phyloP scores from a whole-genome alignment of 2,329 filamentous ascomycete species.

The Cladosporium austrohemisphaericum region DNA sequence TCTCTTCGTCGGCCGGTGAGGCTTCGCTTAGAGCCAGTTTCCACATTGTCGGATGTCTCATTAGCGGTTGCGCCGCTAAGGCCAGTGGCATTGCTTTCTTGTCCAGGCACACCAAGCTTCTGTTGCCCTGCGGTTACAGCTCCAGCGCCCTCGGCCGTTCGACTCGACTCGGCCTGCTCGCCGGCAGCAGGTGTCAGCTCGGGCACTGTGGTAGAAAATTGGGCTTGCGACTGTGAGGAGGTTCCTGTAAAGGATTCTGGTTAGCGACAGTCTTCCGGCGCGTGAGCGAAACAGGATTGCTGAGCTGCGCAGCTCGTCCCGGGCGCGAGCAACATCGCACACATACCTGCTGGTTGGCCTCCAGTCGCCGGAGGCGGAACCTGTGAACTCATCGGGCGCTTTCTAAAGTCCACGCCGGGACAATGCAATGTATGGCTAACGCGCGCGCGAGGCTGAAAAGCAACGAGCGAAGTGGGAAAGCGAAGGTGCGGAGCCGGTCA shows the following conservation, averaged over 20 bases:
- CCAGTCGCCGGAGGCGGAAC: slow-evolving; percentile 24
- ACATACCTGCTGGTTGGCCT: slow-evolving; percentile 25
- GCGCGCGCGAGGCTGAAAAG: slow-evolving; percentile 6
- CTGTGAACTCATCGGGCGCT: slow-evolving; percentile 27
- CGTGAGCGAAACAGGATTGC: slow-evolving; percentile 6
- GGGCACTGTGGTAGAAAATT: slow-evolving; percentile 20
- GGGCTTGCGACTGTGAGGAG: slow-evolving; percentile 22
- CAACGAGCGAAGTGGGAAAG: not conserved
- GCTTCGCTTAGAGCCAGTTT: slow-evolving; percentile 43
- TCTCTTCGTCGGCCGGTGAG: slow-evolving; percentile 44
- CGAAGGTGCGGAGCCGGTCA: not conserved
- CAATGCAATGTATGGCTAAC: not conserved
- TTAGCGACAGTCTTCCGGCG: not conserved
- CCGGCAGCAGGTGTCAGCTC: slow-evolving; percentile 17
- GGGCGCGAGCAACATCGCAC: not conserved
- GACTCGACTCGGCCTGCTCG: slow-evolving; percentile 20
- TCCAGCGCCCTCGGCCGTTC: slow-evolving; percentile 16
- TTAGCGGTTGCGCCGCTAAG: slow-evolving; percentile 44
- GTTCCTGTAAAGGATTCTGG: slow-evolving; percentile 20
- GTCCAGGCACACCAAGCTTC: slow-evolving; percentile 9
- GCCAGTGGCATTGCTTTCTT: slow-evolving; percentile 32
- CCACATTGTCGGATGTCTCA: slow-evolving; percentile 42
- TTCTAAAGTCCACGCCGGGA: not conserved
- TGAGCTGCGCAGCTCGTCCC: slow-evolving; percentile 16
- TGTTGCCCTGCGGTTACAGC: slow-evolving; percentile 3